These are phyloP conservation scores for Mikania micrantha DNA, from an alignment of 129 eudicot genomes.

Conservation along the genomic window DNA sequence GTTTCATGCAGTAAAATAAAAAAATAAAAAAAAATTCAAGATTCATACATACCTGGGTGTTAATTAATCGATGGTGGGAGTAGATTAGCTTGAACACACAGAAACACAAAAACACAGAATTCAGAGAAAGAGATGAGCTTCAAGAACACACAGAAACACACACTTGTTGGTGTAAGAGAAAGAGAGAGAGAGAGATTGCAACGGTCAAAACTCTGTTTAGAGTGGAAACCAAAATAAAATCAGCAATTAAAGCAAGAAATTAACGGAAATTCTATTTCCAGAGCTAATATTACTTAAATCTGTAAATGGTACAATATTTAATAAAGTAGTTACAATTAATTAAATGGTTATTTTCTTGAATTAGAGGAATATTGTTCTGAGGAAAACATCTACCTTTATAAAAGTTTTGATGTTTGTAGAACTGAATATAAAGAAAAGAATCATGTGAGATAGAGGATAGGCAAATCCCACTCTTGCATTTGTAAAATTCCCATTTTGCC, in stretches of 20 bases:
- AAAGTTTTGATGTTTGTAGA: slow-evolving; percentile 23
- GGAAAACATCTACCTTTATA: slow-evolving; percentile 7
- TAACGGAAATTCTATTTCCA: neutral
- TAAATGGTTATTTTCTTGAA: neutral
- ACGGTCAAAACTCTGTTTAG: slow-evolving; percentile 60
- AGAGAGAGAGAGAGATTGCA: slow-evolving; percentile 54
- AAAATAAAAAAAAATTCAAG: neutral
- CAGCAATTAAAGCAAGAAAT: slow-evolving; percentile 2
- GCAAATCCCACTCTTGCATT: slow-evolving; percentile 9
- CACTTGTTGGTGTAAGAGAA: slow-evolving; percentile 13
- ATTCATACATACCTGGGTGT: slow-evolving; percentile 24
- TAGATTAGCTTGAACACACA: slow-evolving; percentile 10
- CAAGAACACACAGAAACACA: slow-evolving; percentile 6
- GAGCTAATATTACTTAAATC: neutral
- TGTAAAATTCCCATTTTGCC: slow-evolving; percentile 8
- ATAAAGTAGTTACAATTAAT: neutral
- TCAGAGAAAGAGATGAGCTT: slow-evolving; percentile 31
- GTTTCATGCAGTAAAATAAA: slow-evolving; percentile 7
- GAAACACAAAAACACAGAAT: slow-evolving; percentile 14
- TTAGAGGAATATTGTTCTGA: slow-evolving; percentile 9
- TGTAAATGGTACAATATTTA: slow-evolving; percentile 13
- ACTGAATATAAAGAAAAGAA: slow-evolving; percentile 36
- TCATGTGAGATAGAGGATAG: slow-evolving; percentile 19
- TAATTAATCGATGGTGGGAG: neutral
- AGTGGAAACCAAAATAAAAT: slow-evolving; percentile 19